Evolutionary conservation across 306 rosid species (phyloP).

Genomic region (Casuarina cunninghamiana): DNA sequence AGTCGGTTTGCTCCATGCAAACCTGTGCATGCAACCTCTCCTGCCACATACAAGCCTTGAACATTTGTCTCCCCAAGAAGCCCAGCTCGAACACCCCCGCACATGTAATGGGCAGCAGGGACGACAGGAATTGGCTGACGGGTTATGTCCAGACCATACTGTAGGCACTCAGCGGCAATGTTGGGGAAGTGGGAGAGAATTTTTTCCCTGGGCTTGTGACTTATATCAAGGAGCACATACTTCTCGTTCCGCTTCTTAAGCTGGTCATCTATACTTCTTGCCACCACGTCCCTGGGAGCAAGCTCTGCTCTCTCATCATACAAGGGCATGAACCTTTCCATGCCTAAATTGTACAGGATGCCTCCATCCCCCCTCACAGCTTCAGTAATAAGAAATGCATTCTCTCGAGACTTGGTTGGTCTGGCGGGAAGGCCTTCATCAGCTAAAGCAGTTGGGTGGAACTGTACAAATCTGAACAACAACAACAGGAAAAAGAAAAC

Average conservation of each 20-base stretch:
- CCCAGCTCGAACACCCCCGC: conserved; percentile 94
- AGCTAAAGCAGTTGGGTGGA: conserved; percentile 94
- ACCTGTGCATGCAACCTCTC: conserved; percentile 98
- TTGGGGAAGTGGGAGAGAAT: conserved; percentile 81
- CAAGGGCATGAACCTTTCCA: conserved; percentile 92
- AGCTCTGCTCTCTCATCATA: conserved; percentile 96
- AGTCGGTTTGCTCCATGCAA: conserved; percentile 95
- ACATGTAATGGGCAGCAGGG: conserved; percentile 98
- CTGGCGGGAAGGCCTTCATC: conserved; percentile 85
- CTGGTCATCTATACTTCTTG: conserved; percentile 94
- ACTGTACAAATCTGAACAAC: conserved; percentile 79
- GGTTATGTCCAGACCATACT: conserved; percentile 79
- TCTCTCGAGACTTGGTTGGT: conserved; percentile 58
- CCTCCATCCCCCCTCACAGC: conserved; percentile 95
- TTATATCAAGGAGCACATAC: conserved; percentile 82
- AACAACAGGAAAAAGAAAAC: conserved; percentile 6
- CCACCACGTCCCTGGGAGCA: conserved; percentile 96
- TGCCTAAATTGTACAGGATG: conserved; percentile 72
- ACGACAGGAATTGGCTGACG: conserved; percentile 77
- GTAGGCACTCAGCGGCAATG: conserved; percentile 75
- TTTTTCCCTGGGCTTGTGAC: conserved; percentile 73
- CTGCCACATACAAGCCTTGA: conserved; percentile 77
- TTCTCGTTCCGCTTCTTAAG: conserved; percentile 78
- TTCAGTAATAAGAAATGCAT: conserved; percentile 86
- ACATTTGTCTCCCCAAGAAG: conserved; percentile 92